These are phyloP conservation scores for Protomyces gravidus DNA, from an alignment of 1,139 yeast species.

Conservation along the genomic window DNA sequence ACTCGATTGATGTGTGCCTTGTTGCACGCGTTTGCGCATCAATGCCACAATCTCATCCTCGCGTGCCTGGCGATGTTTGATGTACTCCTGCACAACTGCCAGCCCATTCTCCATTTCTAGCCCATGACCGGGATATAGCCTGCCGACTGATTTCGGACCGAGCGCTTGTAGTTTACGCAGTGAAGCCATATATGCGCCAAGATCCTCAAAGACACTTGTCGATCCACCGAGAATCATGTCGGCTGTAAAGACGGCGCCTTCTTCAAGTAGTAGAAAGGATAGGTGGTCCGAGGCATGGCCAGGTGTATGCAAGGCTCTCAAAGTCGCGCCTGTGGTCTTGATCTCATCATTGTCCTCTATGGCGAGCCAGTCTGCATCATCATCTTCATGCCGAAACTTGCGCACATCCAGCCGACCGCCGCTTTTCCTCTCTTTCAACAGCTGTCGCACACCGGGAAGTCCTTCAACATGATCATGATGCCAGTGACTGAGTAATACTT, in stretches of 20 bases:
- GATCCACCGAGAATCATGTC: slow-evolving; percentile 45
- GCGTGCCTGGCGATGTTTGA: slow-evolving; percentile 41
- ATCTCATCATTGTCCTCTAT: slow-evolving; percentile 31
- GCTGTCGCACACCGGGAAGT: slow-evolving; percentile 34
- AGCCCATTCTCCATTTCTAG: slow-evolving; percentile 40
- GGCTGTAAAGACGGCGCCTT: slow-evolving; percentile 42
- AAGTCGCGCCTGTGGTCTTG: slow-evolving; percentile 39
- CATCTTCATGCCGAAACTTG: slow-evolving; percentile 31
- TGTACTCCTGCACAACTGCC: slow-evolving; percentile 39
- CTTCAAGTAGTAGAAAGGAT: slow-evolving; percentile 42
- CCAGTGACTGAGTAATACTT: slow-evolving; percentile 43
- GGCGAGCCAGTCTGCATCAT: slow-evolving; percentile 29
- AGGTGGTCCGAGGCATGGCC: slow-evolving; percentile 45
- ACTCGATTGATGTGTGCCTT: slow-evolving; percentile 23
- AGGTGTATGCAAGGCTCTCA: slow-evolving; percentile 41
- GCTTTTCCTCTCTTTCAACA: not conserved
- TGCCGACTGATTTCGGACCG: slow-evolving; percentile 17
- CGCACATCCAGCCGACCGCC: slow-evolving; percentile 11
- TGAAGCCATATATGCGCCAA: slow-evolving; percentile 39
- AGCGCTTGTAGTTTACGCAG: slow-evolving; percentile 37
- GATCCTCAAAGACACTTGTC: slow-evolving; percentile 42
- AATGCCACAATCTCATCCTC: slow-evolving; percentile 40
- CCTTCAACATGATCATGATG: slow-evolving; percentile 44
- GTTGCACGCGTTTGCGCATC: slow-evolving; percentile 26
- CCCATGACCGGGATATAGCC: slow-evolving; percentile 44